Evolutionary conservation across 179 eudicot genomes (phyloP).

Genomic region (Amaranthus tricolor): DNA sequence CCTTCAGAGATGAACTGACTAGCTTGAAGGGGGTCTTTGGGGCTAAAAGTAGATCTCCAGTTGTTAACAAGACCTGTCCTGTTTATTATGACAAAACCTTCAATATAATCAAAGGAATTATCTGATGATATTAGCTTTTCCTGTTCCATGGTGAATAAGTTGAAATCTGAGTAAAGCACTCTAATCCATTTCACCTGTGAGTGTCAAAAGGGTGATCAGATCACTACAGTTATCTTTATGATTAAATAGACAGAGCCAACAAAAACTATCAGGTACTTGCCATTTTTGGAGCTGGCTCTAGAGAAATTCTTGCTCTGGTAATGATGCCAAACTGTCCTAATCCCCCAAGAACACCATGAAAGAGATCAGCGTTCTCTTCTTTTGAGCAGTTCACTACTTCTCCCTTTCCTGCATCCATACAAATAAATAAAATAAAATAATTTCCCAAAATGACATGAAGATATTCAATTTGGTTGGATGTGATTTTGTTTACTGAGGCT

Average conservation of each 20-base stretch:
- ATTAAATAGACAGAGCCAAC: constrained; percentile 8
- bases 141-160: constrained; percentile 73
- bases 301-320: constrained; percentile 70
- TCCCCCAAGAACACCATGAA: constrained; percentile 82
- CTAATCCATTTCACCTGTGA: constrained; percentile 94
- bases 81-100: constrained; percentile 83
- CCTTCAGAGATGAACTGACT: constrained; percentile 76
- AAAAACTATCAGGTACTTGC: constrained; percentile 31
- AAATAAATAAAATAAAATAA: background rate
- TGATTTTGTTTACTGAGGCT: background rate
- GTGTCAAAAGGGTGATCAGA: background rate
- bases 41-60: constrained; percentile 82
- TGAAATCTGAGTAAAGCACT: constrained; percentile 79
- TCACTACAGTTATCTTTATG: constrained; percentile 10
- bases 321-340: constrained; percentile 93
- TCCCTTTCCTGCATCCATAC: constrained; percentile 64
- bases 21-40: constrained; percentile 71
- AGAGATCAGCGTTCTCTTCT: constrained; percentile 70
- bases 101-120: constrained; percentile 76
- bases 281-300: constrained; percentile 69
- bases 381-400: constrained; percentile 67
- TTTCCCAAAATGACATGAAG: background rate
- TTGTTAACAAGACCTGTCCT: constrained; percentile 64
- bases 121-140: constrained; percentile 68
- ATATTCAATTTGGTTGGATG: background rate